phyloP scores from a whole-genome alignment of 2,329 filamentous ascomycete species.

The Ophiostoma ulmi region DNA sequence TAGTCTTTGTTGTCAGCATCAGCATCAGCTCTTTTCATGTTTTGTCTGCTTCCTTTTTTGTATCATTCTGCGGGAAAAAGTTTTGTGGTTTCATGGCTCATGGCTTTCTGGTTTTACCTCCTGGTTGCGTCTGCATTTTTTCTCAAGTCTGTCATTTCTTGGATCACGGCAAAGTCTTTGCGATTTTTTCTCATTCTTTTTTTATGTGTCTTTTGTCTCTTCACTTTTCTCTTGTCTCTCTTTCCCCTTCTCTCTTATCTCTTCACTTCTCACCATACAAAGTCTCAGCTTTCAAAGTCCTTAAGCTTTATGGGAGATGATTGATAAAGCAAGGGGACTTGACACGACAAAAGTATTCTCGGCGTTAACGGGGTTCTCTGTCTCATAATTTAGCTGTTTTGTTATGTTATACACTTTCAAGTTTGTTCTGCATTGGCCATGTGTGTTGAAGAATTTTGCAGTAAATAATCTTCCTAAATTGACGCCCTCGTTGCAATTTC shows the following conservation, averaged over 20 bases:
- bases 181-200: neutral
- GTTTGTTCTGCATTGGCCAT: too few species aligned
- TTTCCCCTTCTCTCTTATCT: neutral
- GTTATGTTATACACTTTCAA: constrained; percentile 1
- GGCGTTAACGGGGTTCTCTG: neutral
- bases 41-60: constrained; percentile 13
- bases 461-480: too few species aligned
- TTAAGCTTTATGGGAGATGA: too few species aligned
- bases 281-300: neutral
- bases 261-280: neutral
- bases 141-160: constrained; percentile 14
- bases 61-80: constrained; percentile 10
- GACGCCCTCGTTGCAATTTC: too few species aligned
- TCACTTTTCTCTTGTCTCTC: neutral
- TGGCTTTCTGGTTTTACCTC: neutral
- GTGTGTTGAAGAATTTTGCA: too few species aligned
- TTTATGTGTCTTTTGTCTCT: neutral
- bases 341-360: constrained; percentile 6
- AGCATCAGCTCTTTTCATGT: neutral
- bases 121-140: constrained; percentile 5
- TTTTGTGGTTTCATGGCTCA: constrained; percentile 7
- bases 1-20: neutral
- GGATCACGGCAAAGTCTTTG: neutral
- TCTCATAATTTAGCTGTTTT: constrained; percentile 1
- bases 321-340: neutral